phyloP scores from a whole-genome alignment of 2,329 filamentous ascomycete genomes.

The Graphilbum fragrans region DNA sequence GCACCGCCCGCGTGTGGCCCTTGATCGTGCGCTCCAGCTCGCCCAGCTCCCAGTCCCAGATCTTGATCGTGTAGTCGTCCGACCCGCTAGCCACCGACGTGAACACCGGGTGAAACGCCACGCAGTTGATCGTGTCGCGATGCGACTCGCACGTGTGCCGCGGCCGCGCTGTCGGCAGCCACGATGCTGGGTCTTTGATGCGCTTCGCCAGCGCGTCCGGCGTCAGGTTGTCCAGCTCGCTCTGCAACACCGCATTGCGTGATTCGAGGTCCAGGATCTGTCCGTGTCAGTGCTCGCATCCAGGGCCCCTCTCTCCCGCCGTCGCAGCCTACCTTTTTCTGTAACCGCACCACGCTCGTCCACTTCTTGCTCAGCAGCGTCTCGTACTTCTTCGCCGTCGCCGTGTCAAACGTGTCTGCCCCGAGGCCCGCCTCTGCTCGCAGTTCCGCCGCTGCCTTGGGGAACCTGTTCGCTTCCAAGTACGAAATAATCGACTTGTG shows the following conservation, averaged over 20 bases:
- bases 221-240: conserved; percentile 74
- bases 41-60: conserved; percentile 94
- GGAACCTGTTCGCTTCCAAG: conserved; percentile 59
- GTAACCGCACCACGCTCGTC: conserved; percentile 87
- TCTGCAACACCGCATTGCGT: conserved; percentile 59
- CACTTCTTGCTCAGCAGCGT: conserved; percentile 94
- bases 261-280: conserved; percentile 91
- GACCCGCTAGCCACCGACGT: conserved; percentile 82
- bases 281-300: neutral
- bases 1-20: conserved; percentile 77
- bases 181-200: conserved; percentile 73
- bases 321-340: conserved; percentile 66
- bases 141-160: conserved; percentile 77
- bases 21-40: conserved; percentile 86
- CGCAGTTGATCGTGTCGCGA: conserved; percentile 67
- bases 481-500: conserved; percentile 94
- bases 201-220: conserved; percentile 61
- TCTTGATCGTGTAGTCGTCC: conserved; percentile 88
- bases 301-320: conserved; percentile 7
- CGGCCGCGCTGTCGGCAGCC: conserved; percentile 75
- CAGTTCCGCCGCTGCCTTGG: conserved; percentile 57
- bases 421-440: conserved; percentile 66
- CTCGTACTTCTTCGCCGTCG: conserved; percentile 87
- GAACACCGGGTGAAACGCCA: conserved; percentile 88
- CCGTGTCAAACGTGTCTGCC: conserved; percentile 54